Conservation (phyloP, 164 flowering plant species). For the Litsea cubeba region DNA sequence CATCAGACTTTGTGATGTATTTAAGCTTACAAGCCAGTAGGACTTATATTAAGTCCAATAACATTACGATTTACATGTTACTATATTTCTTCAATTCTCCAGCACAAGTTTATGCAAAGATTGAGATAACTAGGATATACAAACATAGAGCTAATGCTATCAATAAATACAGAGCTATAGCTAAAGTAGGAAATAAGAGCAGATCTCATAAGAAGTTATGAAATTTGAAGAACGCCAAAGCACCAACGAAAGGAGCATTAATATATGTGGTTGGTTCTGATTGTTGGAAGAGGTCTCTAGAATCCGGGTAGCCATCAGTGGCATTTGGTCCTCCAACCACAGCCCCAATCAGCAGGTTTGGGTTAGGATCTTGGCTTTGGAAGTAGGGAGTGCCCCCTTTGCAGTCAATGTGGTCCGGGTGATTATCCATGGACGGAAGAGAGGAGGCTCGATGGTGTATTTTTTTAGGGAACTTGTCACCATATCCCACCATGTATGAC, state of each 20-base stretch:
- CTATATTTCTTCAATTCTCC: too few relatives aligned
- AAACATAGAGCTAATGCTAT: too few relatives aligned
- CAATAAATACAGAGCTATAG: too few relatives aligned
- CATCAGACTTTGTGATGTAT: too few relatives aligned
- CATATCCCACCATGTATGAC: conserved; percentile 89
- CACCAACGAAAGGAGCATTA: conserved; percentile 72
- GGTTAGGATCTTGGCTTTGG: conserved; percentile 32
- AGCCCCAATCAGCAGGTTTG: conserved; percentile 52
- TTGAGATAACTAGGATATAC: too few relatives aligned
- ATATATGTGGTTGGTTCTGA: conserved; percentile 73
- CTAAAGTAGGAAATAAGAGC: too few relatives aligned
- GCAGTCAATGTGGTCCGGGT: conserved; percentile 35
- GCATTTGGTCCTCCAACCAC: conserved; percentile 62
- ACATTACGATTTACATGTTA: too few relatives aligned
- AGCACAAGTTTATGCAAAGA: too few relatives aligned
- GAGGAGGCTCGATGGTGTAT: conserved; percentile 68
- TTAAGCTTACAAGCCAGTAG: too few relatives aligned
- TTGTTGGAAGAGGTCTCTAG: conserved; percentile 25
- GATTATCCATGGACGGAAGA: conserved; percentile 35
- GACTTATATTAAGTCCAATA: too few relatives aligned
- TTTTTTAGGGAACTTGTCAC: conserved; percentile 44
- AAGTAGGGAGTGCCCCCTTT: conserved; percentile 37
- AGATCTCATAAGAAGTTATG: background rate
- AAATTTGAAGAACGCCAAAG: conserved; percentile 38
- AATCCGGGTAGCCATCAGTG: conserved; percentile 41